Conservation (phyloP, 1,284 basidiomycete genomes). For the Athelia psychrophila region DNA sequence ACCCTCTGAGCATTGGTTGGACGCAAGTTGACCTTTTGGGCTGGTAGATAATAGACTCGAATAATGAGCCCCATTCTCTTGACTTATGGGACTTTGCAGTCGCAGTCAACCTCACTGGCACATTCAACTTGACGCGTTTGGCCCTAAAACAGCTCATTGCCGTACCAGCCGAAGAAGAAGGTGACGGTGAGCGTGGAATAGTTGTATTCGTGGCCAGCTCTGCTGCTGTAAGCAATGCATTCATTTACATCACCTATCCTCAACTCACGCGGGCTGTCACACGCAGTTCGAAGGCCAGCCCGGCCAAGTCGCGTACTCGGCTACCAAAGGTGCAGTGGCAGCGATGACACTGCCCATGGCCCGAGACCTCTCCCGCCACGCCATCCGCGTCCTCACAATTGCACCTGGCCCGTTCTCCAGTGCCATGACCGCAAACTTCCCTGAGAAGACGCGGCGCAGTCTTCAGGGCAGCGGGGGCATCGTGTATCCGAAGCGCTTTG, state of each 20-base stretch:
- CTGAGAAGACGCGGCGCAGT: constrained; percentile 33
- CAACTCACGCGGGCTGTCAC: background rate
- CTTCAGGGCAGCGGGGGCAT: constrained; percentile 33
- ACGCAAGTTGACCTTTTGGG: too few relatives aligned
- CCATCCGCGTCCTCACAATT: constrained; percentile 50
- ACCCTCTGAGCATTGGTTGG: too few relatives aligned
- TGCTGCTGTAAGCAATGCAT: constrained; percentile 42
- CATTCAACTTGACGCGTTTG: constrained; percentile 53
- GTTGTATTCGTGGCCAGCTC: constrained; percentile 52
- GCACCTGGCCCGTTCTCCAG: constrained; percentile 50
- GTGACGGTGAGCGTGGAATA: constrained; percentile 51
- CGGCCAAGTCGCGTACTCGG: constrained; percentile 50
- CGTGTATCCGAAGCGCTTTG: constrained; percentile 44
- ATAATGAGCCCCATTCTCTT: constrained; percentile 42
- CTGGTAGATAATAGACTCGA: constrained; percentile 38
- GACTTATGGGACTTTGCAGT: constrained; percentile 51
- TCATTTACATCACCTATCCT: background rate
- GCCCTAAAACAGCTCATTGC: constrained; percentile 45
- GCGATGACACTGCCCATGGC: constrained; percentile 56
- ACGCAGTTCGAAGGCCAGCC: constrained; percentile 45
- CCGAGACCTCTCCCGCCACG: constrained; percentile 48
- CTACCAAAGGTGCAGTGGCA: constrained; percentile 50
- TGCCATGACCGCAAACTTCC: constrained; percentile 42
- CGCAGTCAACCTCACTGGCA: constrained; percentile 49
- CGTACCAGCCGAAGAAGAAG: constrained; percentile 39